phyloP scores from a whole-genome alignment of 352 stramenopile genomes.

The Elongisporangium prolatum region DNA sequence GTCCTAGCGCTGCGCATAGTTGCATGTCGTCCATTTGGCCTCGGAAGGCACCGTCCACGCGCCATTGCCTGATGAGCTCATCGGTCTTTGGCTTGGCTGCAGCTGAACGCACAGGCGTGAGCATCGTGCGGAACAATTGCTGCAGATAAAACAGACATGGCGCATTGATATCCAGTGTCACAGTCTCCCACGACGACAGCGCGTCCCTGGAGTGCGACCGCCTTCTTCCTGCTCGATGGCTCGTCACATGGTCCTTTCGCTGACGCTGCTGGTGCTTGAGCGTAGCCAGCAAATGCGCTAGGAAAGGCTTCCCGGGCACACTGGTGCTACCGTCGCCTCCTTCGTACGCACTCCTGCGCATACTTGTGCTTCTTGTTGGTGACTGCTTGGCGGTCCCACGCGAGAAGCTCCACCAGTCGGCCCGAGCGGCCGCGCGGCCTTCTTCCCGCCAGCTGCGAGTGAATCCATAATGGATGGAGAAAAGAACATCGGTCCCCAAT shows the following conservation, averaged over 20 bases:
- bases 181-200: background rate
- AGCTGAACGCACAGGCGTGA: conserved; percentile 3
- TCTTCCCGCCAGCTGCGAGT: conserved; percentile 1
- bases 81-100: conserved; percentile 1
- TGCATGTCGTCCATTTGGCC: conserved; percentile 5
- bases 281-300: conserved; percentile 5
- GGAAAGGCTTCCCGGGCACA: conserved; percentile 12
- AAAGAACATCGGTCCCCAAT: background rate
- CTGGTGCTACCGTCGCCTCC: conserved; percentile 2
- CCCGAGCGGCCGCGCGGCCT: background rate
- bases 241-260: background rate
- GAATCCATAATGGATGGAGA: background rate
- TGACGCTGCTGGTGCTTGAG: conserved; percentile 5
- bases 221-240: background rate
- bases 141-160: conserved; percentile 17
- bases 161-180: conserved; percentile 8
- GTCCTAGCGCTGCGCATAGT: conserved; percentile 3
- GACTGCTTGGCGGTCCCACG: background rate
- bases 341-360: background rate
- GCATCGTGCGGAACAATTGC: conserved; percentile 14
- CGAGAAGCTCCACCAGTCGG: background rate
- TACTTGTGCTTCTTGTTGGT: background rate
- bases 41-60: conserved; percentile 6
- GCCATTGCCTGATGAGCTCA: conserved; percentile 15
- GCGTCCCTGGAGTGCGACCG: background rate